A percentile compares a stretch with the other conserved stretches of the same genome.
Conservation (phyloP, 257 asterid species). For the Lycium ferocissimum region DNA sequence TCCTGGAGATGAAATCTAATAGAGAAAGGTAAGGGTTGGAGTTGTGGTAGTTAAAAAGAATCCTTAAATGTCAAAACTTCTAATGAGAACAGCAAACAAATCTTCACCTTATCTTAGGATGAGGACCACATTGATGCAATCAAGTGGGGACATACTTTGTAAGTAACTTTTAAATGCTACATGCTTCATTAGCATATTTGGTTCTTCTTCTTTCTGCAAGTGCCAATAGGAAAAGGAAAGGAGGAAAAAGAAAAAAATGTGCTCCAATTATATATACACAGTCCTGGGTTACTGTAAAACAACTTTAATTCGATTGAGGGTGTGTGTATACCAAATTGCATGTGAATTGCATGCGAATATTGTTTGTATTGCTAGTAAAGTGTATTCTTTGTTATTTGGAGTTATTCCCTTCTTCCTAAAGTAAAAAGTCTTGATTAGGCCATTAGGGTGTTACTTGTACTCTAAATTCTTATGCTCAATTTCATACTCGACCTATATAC, state of each 20-base stretch:
- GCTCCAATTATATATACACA: background rate
- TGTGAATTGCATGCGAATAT: conserved; percentile 16
- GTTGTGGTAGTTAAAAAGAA: conserved; percentile 19
- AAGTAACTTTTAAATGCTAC: conserved; percentile 4
- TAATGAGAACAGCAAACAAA: background rate
- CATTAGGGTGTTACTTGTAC: background rate
- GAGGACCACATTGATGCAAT: conserved; percentile 25
- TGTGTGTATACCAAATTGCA: conserved; percentile 10
- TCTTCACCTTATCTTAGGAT: conserved; percentile 27
- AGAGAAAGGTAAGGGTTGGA: background rate
- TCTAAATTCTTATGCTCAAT: background rate
- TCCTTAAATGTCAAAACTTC: conserved; percentile 27
- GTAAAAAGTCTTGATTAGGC: background rate
- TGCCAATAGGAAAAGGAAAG: background rate
- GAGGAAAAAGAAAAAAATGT: background rate
- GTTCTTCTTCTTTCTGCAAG: conserved; percentile 16
- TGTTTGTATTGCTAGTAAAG: conserved; percentile 11
- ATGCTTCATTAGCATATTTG: conserved; percentile 27
- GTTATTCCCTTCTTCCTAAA: conserved; percentile 21
- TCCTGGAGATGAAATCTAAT: background rate
- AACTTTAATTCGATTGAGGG: background rate
- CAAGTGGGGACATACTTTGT: conserved; percentile 8
- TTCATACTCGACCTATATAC: background rate
- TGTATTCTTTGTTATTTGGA: conserved; percentile 12
- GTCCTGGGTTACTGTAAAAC: background rate